Evolutionary conservation across 768 basidiomycete species (phyloP).

Genomic region (Leucosporidium yakuticum): DNA sequence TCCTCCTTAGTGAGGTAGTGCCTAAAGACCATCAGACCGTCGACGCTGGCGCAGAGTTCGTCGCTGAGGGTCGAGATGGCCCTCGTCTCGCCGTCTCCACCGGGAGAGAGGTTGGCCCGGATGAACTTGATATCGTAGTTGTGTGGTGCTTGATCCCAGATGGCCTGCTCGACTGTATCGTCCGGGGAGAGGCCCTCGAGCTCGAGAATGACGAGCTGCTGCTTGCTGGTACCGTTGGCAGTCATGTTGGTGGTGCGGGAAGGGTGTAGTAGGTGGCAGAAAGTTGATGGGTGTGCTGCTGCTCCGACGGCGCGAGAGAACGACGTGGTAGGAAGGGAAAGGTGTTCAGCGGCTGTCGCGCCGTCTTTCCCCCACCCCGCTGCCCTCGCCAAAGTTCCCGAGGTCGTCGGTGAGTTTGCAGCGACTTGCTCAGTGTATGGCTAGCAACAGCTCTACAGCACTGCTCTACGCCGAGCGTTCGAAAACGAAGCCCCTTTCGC

Average conservation of each 20-base stretch:
- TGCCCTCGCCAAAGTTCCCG: not conserved
- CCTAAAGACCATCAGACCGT: slow-evolving; percentile 2
- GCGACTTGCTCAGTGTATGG: too few species aligned
- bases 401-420: too few species aligned
- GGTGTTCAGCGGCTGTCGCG: too few species aligned
- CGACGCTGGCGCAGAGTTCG: slow-evolving; percentile 3
- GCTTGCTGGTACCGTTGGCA: too few species aligned
- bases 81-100: not conserved
- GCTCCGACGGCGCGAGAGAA: too few species aligned
- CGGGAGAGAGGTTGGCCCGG: not conserved
- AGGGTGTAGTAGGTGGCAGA: slow-evolving; percentile 1
- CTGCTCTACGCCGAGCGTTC: too few species aligned
- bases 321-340: too few species aligned
- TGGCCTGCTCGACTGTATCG: not conserved
- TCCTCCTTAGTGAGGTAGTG: slow-evolving; percentile 1
- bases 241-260: too few species aligned
- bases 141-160: not conserved
- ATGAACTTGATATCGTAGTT: not conserved
- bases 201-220: not conserved
- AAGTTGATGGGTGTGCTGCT: too few species aligned
- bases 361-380: too few species aligned
- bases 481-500: too few species aligned
- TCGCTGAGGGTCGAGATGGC: not conserved
- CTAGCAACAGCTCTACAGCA: too few species aligned
- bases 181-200: not conserved